Conservation (phyloP, 305 asterid species). For the Plantago lanceolata region DNA sequence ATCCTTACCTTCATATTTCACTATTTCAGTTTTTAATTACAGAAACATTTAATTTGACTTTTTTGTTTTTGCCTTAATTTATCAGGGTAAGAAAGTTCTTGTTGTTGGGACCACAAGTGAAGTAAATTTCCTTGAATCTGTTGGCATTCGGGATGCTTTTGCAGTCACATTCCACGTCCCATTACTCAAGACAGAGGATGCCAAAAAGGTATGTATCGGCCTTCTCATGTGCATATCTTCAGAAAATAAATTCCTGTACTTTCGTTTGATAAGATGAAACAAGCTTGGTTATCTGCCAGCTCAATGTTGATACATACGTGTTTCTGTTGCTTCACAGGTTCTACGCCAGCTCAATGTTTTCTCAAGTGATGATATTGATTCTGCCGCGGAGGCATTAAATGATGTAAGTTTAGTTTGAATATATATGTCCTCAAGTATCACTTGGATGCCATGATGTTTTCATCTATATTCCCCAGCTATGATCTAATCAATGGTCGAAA, state of each 20-base stretch:
- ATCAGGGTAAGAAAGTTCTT: constrained; percentile 81
- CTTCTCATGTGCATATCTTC: constrained; percentile 11
- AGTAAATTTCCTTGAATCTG: constrained; percentile 64
- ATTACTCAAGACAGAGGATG: constrained; percentile 72
- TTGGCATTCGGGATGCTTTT: constrained; percentile 80
- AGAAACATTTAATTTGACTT: background rate
- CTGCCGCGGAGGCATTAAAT: constrained; percentile 87
- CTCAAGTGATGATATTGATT: constrained; percentile 62
- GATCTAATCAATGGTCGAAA: background rate
- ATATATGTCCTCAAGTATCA: background rate
- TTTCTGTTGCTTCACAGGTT: constrained; percentile 50
- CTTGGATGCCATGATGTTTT: too few species aligned
- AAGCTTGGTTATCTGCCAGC: background rate
- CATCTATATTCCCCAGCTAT: background rate
- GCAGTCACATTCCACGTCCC: constrained; percentile 85
- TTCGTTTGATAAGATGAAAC: constrained; percentile 3
- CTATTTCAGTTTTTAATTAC: too few species aligned
- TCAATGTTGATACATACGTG: background rate
- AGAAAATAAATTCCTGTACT: constrained; percentile 4
- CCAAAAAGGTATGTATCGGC: constrained; percentile 57
- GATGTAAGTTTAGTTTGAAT: constrained; percentile 54
- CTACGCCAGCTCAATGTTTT: constrained; percentile 71
- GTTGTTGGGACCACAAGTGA: constrained; percentile 96
- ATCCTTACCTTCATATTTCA: too few species aligned
- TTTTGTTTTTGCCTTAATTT: constrained; percentile 17